Percentiles rank a stretch among this genome's conserved stretches.
phyloP scores from a whole-genome alignment of 768 basidiomycete genomes.

The Suillus sp. region DNA sequence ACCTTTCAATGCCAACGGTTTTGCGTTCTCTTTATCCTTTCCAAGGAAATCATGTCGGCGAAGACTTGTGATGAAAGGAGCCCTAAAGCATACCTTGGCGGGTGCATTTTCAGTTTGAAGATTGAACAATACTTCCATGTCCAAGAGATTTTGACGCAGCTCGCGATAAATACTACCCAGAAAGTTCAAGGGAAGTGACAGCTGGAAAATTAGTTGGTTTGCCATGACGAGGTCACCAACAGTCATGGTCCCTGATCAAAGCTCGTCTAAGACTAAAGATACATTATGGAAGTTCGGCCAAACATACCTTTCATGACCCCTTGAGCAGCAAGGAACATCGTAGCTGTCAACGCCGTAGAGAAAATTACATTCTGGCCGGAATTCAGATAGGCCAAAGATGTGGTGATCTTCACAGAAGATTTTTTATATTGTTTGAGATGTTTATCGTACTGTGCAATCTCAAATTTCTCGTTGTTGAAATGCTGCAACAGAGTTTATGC shows the following conservation, averaged over 20 bases:
- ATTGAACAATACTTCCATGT: conserved; percentile 96
- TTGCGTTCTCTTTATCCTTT: conserved; percentile 71
- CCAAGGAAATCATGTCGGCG: not conserved
- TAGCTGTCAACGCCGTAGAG: conserved; percentile 86
- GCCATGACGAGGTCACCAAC: conserved; percentile 99
- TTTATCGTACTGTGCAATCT: conserved; percentile 89
- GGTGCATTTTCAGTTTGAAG: conserved; percentile 81
- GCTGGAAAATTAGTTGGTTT: conserved; percentile 97
- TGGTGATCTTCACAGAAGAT: conserved; percentile 92
- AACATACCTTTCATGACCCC: conserved; percentile 84
- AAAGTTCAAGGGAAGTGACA: conserved; percentile 96
- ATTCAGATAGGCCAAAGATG: conserved; percentile 89
- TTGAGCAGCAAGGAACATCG: conserved; percentile 97
- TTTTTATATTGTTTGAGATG: conserved; percentile 87
- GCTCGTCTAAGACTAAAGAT: conserved; percentile 13
- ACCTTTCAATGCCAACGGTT: conserved; percentile 68
- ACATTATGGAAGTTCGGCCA: not conserved
- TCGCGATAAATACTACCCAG: conserved; percentile 97
- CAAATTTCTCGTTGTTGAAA: conserved; percentile 96
- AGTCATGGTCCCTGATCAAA: conserved; percentile 84
- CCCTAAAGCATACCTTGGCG: conserved; percentile 48
- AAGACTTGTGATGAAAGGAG: not conserved
- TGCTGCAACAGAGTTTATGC: conserved; percentile 52
- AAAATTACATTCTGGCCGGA: conserved; percentile 98
- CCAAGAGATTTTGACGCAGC: conserved; percentile 91